Evolutionary conservation across 768 basidiomycete genomes (phyloP).

Genomic region (Pisolithus sp.): DNA sequence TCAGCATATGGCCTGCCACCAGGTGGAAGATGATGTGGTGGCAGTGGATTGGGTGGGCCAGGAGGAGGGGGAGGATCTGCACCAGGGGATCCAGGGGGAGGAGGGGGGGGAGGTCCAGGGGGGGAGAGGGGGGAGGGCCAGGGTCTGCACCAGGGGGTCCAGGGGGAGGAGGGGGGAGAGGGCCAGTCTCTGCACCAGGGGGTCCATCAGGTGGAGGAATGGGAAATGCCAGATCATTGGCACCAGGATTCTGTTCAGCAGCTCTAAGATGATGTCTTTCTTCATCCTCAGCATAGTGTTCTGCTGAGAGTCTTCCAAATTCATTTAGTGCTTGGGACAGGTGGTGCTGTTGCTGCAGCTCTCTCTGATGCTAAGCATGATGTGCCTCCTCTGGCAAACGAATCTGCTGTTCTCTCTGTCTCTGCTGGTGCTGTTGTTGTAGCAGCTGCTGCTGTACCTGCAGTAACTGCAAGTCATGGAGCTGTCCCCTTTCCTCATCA

Average conservation of each 20-base stretch:
- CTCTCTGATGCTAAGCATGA: background rate
- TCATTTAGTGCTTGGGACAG: background rate
- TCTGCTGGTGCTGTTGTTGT: background rate
- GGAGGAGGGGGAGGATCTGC: too few relatives aligned
- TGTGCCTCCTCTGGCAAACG: background rate
- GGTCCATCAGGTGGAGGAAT: background rate
- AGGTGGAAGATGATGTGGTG: background rate
- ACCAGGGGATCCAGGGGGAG: too few relatives aligned
- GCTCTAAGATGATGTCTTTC: background rate
- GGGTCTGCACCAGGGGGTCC: background rate
- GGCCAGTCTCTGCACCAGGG: too few relatives aligned
- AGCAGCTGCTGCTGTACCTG: background rate
- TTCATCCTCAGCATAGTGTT: background rate
- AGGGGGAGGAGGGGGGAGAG: too few relatives aligned
- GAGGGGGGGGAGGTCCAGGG: background rate
- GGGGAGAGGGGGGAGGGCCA: background rate
- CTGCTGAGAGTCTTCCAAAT: background rate
- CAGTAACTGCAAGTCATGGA: background rate
- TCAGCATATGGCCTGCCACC: conserved; percentile 8
- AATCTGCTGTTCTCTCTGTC: background rate
- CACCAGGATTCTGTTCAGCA: background rate
- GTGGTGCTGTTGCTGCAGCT: background rate
- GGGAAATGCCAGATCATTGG: background rate
- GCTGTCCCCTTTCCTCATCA: background rate
- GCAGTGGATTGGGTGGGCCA: too few relatives aligned